Percentiles rank a stretch among this genome's conserved stretches.
Evolutionary conservation across 805 yeast genomes (phyloP).

Genomic region (Pichia exigua): DNA sequence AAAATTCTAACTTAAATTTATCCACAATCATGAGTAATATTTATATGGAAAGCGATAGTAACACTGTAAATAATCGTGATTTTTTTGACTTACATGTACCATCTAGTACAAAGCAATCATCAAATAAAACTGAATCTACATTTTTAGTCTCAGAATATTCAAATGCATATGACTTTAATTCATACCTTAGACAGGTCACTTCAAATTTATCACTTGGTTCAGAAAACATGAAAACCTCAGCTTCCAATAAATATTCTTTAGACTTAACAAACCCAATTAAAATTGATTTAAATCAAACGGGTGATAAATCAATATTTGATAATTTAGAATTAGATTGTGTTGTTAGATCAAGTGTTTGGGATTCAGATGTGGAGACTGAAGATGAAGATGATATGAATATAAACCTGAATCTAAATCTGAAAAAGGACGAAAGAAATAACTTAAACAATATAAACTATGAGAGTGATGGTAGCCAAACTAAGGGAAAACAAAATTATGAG

Average conservation of each 20-base stretch:
- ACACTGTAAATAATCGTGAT: not conserved
- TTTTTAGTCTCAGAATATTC: not conserved
- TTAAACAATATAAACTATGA: not conserved
- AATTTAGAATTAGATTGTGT: conserved; percentile 14
- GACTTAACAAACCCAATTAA: conserved; percentile 7
- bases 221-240: not conserved
- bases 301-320: conserved; percentile 3
- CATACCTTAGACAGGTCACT: conserved; percentile 20
- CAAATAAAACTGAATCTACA: not conserved
- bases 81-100: not conserved
- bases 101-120: not conserved
- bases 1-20: not conserved
- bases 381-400: conserved; percentile 19
- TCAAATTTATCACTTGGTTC: conserved; percentile 9
- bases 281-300: conserved; percentile 5
- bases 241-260: not conserved
- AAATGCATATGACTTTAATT: conserved; percentile 21
- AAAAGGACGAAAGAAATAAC: not conserved
- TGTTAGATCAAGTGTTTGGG: conserved; percentile 13
- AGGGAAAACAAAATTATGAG: not conserved
- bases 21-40: not conserved
- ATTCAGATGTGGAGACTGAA: conserved; percentile 11
- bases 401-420: conserved; percentile 14
- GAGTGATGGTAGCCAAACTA: not conserved
- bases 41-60: not conserved